These are phyloP conservation scores for Bruguiera sexangula DNA, from an alignment of 345 rosid genomes.

Conservation along the genomic window DNA sequence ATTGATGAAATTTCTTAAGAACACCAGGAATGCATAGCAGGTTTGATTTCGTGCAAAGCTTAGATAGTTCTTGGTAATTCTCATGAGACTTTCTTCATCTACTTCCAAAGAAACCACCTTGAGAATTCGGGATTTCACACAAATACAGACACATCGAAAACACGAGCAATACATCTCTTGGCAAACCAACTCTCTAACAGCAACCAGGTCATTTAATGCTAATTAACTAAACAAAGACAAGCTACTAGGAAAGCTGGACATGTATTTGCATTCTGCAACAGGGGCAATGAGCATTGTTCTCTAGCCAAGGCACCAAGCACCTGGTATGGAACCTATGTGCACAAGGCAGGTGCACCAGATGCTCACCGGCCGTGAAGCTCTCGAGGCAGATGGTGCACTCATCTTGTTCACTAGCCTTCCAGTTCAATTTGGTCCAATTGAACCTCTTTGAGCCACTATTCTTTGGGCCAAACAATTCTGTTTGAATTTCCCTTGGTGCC, in stretches of 20 bases:
- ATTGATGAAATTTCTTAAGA: no score
- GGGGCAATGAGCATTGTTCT: constrained; percentile 59
- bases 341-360: constrained; percentile 56
- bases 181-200: not conserved
- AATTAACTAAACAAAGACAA: not conserved
- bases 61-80: no score
- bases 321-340: constrained; percentile 64
- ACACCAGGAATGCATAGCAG: no score
- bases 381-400: constrained; percentile 78
- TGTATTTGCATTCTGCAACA: constrained; percentile 57
- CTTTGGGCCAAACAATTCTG: constrained; percentile 13
- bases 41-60: no score
- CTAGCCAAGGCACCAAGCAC: constrained; percentile 77
- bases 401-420: constrained; percentile 55
- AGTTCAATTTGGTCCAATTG: constrained; percentile 47
- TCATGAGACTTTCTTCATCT: no score
- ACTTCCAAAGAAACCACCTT: no score
- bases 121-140: no score
- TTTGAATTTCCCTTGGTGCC: constrained; percentile 12
- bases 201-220: not conserved
- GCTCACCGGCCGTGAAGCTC: constrained; percentile 50
- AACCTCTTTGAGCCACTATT: constrained; percentile 35
- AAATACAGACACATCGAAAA: not conserved
- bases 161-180: not conserved
- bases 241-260: constrained; percentile 4